phyloP scores from a whole-genome alignment of 129 eudicot species.

The Tanacetum coccineum region DNA sequence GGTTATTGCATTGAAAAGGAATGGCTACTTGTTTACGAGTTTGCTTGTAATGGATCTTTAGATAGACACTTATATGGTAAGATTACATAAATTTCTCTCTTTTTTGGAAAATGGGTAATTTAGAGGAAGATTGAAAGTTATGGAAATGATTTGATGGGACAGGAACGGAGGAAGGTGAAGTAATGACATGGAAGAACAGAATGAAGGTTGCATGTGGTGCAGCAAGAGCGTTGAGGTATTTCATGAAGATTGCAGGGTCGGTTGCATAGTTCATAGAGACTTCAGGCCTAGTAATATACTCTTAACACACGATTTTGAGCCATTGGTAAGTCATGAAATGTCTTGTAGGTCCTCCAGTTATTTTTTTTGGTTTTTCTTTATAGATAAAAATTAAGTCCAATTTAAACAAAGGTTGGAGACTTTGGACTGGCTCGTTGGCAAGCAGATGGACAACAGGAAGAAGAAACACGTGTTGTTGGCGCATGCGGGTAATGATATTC shows the following conservation, averaged over 20 bases:
- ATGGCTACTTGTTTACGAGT: slow-evolving; percentile 52
- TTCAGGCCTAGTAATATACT: slow-evolving; percentile 47
- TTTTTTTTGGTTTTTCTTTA: neutral
- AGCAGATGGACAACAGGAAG: slow-evolving; percentile 41
- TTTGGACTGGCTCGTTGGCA: slow-evolving; percentile 52
- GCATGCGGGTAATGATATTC: slow-evolving; percentile 35
- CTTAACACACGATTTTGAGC: slow-evolving; percentile 47
- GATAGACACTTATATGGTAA: slow-evolving; percentile 48
- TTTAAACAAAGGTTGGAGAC: no score
- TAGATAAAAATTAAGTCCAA: neutral
- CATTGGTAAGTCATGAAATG: slow-evolving; percentile 34
- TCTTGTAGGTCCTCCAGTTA: neutral
- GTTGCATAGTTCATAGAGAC: slow-evolving; percentile 50
- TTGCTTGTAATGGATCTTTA: slow-evolving; percentile 48
- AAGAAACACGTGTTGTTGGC: slow-evolving; percentile 48
- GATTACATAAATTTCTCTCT: slow-evolving; percentile 8
- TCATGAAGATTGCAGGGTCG: slow-evolving; percentile 58
- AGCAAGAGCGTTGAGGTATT: slow-evolving; percentile 51
- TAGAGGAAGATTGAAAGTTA: neutral
- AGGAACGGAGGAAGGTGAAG: slow-evolving; percentile 33
- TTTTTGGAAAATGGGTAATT: no score
- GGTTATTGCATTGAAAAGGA: slow-evolving; percentile 46
- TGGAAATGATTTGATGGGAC: neutral
- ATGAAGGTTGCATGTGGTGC: slow-evolving; percentile 48
- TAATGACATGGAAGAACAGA: slow-evolving; percentile 42